Percentiles rank a stretch among this genome's conserved stretches.
These are phyloP conservation scores for Kalmusia sp. DNA, from an alignment of 2,329 filamentous ascomycete species.

Conservation along the genomic window DNA sequence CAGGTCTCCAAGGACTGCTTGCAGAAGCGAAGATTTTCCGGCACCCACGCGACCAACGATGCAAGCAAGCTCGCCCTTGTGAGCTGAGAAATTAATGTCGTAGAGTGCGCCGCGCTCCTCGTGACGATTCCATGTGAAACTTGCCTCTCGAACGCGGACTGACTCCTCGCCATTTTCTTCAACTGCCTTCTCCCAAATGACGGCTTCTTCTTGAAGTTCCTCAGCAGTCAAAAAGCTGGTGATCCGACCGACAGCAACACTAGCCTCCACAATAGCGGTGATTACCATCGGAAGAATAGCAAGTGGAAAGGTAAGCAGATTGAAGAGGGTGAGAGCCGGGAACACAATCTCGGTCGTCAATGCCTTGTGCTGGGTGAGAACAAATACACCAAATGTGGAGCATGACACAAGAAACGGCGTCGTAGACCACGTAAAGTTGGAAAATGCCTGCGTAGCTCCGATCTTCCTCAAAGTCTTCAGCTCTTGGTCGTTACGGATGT, in stretches of 20 bases:
- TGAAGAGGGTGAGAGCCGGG: conserved; percentile 91
- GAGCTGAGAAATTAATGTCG: conserved; percentile 85
- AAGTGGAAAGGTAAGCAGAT: conserved; percentile 92
- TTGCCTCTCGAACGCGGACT: conserved; percentile 80
- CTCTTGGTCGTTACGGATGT: conserved; percentile 94
- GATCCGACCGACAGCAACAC: conserved; percentile 86
- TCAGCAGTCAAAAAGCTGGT: conserved; percentile 86
- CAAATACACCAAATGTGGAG: conserved; percentile 93
- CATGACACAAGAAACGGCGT: conserved; percentile 98
- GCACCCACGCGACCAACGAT: conserved; percentile 93
- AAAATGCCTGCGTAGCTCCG: conserved; percentile 88
- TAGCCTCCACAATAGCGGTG: conserved; percentile 92
- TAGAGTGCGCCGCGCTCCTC: conserved; percentile 72
- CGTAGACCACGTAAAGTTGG: conserved; percentile 98
- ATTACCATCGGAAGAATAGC: conserved; percentile 98
- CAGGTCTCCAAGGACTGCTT: conserved; percentile 86
- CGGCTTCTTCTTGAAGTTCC: conserved; percentile 86
- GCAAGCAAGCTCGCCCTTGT: conserved; percentile 92
- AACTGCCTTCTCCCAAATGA: conserved; percentile 72
- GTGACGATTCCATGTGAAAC: conserved; percentile 94
- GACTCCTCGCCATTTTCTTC: conserved; percentile 84
- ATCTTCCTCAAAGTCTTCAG: conserved; percentile 96
- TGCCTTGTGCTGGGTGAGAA: conserved; percentile 79
- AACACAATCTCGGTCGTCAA: conserved; percentile 96
- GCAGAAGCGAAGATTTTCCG: conserved; percentile 92